Evolutionary conservation across 495 filamentous ascomycete genomes (phyloP), one percentile per base, ranked within the genome.

Genomic region (Rostrohypoxylon terebratum): DNA sequence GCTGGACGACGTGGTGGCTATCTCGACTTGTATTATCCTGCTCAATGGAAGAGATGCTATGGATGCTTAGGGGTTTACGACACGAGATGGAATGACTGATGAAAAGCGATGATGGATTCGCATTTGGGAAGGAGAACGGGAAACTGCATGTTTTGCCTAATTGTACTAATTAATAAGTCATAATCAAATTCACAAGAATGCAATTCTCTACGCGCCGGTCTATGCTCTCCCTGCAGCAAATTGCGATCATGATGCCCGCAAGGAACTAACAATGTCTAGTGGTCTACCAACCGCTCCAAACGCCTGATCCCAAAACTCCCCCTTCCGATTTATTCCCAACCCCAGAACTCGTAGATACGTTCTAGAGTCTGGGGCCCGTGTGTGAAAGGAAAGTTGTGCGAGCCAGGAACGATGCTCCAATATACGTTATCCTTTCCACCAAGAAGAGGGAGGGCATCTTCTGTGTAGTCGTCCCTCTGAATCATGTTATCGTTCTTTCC

Each of bases 311-410:
- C 16, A 4, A 28, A 36, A 14, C 9, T 23, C 18, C 45, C 10
- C 18, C 34, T 16, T n/a, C n/a, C n/a, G n/a, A n/a, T n/a, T 65
- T n/a, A 66, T 31, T 62, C 13, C 21, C 79, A 68, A 23, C 69
- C 74, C 81, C 83, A 86, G 45, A 81, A 81, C 33, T 76, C 70
- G 44, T 78, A 77, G n/a, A 87, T 78, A 18, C 72, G 78, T 60
- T 71, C 72, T 75, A 85, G 66, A 40, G 81, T 77, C 40, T 83
- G 77, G 8, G 68, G 51, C 3, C 71, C 57, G 47, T 79, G 72
- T 18, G 83, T 83, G 64, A 85, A 83, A 4, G 85, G 85, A 48
- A 88, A 88, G 28, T 86, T 86, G 69, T 88, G 86, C 9, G 76
- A 81, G 7, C 84, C 83, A 21, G 81, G 72, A 5, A 89, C 77